Percentiles rank a stretch among this genome's conserved stretches.
These are phyloP conservation scores for Austroboletus eburneus DNA, from an alignment of 768 basidiomycete genomes.

Conservation along the genomic window DNA sequence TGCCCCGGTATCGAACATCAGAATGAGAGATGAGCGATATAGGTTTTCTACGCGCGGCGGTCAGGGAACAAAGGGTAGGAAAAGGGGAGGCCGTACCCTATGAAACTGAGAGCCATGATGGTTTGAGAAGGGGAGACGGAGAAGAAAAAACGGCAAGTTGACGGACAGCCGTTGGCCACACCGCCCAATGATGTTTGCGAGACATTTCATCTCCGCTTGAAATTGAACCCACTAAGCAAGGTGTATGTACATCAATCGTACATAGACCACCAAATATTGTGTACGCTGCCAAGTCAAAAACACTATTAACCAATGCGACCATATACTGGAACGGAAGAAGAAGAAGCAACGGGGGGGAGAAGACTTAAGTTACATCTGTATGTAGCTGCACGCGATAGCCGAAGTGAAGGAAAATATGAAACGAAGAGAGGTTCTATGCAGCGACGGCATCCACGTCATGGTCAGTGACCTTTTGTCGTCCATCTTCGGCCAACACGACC, in stretches of 20 bases:
- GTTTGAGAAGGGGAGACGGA: slow-evolving; percentile 6
- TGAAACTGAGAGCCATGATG: slow-evolving; percentile 70
- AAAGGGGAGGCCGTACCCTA: slow-evolving; percentile 47
- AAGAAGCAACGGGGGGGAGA: neutral
- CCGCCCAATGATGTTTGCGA: slow-evolving; percentile 5
- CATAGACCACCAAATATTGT: too few relatives aligned
- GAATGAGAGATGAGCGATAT: slow-evolving; percentile 90
- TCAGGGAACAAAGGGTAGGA: slow-evolving; percentile 7
- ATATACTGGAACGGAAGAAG: neutral
- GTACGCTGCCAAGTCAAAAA: neutral
- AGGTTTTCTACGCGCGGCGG: slow-evolving; percentile 55
- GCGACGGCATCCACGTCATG: slow-evolving; percentile 22
- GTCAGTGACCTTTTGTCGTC: slow-evolving; percentile 18
- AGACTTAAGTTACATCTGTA: slow-evolving; percentile 18
- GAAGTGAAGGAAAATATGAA: too few relatives aligned
- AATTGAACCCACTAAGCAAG: too few relatives aligned
- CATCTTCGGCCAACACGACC: slow-evolving; percentile 26
- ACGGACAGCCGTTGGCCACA: slow-evolving; percentile 10
- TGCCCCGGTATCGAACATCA: slow-evolving; percentile 87
- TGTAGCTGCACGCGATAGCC: neutral
- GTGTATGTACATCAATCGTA: too few relatives aligned
- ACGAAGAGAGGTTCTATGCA: too few relatives aligned
- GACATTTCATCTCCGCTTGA: slow-evolving; percentile 30
- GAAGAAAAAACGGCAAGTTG: slow-evolving; percentile 18
- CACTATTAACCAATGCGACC: neutral